These are phyloP conservation scores for Cordyceps farinosa DNA, from an alignment of 2,329 filamentous ascomycete species.

Conservation along the genomic window DNA sequence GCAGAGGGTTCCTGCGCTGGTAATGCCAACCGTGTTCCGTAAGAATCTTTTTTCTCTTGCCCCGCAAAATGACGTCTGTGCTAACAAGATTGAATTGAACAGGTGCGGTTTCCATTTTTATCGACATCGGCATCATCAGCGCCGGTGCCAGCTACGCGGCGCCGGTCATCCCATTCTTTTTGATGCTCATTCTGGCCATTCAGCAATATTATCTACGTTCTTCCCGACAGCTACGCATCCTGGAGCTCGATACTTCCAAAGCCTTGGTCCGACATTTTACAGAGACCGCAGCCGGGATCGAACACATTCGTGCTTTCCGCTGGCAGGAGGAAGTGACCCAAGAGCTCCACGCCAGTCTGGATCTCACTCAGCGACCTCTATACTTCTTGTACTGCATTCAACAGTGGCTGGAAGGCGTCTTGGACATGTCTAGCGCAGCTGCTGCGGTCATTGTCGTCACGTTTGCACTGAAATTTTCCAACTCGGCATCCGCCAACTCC, in stretches of 20 bases:
- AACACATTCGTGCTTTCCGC: slow-evolving; percentile 51
- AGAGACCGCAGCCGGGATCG: slow-evolving; percentile 43
- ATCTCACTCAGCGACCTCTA: slow-evolving; percentile 50
- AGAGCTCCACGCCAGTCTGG: slow-evolving; percentile 43
- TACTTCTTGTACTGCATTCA: slow-evolving; percentile 55
- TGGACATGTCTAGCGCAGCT: slow-evolving; percentile 35
- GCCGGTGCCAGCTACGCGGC: slow-evolving; percentile 29
- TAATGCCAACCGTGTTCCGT: slow-evolving; percentile 4
- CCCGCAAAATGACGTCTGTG: too few species aligned
- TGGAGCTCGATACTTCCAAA: slow-evolving; percentile 35
- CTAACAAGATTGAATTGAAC: not conserved
- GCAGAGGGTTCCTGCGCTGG: not conserved
- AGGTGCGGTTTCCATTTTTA: slow-evolving; percentile 23
- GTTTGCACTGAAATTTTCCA: not conserved
- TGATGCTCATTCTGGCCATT: slow-evolving; percentile 25
- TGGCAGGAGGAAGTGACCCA: slow-evolving; percentile 44
- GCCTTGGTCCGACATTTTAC: slow-evolving; percentile 34
- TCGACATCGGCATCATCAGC: slow-evolving; percentile 23
- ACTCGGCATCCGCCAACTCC: not conserved
- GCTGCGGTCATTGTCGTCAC: slow-evolving; percentile 1
- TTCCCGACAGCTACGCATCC: slow-evolving; percentile 33
- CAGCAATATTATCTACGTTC: slow-evolving; percentile 33
- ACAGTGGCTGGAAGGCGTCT: slow-evolving; percentile 48
- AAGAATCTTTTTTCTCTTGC: not conserved
- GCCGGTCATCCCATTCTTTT: slow-evolving; percentile 26